Base-by-base conservation (phyloP, 1,284 basidiomycete genomes). In the Pseudozyma pruni region DNA sequence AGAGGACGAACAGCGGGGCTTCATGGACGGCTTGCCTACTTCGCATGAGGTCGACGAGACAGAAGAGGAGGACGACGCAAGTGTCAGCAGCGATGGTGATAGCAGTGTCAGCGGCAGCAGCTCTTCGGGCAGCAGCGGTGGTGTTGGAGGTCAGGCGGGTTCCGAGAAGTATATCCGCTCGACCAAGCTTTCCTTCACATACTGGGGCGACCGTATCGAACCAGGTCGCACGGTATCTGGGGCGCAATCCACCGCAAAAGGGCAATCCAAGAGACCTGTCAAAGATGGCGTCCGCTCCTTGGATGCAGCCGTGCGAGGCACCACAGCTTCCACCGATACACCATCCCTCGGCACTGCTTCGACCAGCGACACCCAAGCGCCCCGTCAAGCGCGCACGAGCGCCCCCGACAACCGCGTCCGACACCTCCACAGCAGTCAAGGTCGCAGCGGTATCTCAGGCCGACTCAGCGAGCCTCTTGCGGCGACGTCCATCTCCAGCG, bases 151-250 rank as follows among this genome's bases (percentile, higher is more conserved):
- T 13, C 47, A 58, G 14, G 54, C 54, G 11, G 64, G 63, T 17
- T 51, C 61, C 1, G 67, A 75, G 1, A 58, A 70, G 35, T 78
- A 76, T 27, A 52, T 76, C n/a, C 47, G 76, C 3, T 64, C 74
- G 33, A 62, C 63, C 31, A 78, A 76, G 55, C 58, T 78, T 7
- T 75, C 73, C 4, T 78, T 78, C 45, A 73, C 74, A 4, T 78
- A 78, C 48, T 69, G 74, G 66, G 76, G 76, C 22, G 72, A 74
- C 33, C 51, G 56, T 13, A 51, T 76, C 40, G 72, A 74, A 56
- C 72, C 72, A n/a, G 37, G 56, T 4, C 55, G 51, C n/a, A 43
- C 47, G 10, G 33, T 66, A 3, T 42, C 51, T n/a, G 62, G 51
- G 11, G 33, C 29, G 14, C 46, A 49, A n/a, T 16, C 51, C 1